phyloP scores from a whole-genome alignment of 2,329 filamentous ascomycete genomes.

The Cytospora schulzeri region DNA sequence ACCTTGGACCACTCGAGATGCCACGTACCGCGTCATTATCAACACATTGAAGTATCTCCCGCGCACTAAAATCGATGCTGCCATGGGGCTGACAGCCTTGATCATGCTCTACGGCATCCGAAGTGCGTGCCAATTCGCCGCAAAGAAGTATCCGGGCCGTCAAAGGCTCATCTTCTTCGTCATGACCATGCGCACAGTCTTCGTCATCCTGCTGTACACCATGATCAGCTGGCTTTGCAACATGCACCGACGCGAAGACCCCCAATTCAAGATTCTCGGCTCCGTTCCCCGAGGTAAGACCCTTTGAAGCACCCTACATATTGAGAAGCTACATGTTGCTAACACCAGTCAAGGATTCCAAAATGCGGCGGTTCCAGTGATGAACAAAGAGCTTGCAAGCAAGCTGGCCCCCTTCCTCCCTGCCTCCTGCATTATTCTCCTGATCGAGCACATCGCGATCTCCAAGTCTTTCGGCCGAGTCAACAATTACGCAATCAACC shows the following conservation, averaged over 20 bases:
- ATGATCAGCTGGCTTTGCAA: conserved; percentile 88
- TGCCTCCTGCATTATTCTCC: conserved; percentile 85
- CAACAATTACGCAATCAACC: conserved; percentile 95
- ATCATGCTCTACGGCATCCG: conserved; percentile 77
- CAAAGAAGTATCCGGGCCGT: conserved; percentile 68
- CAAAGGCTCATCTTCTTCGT: conserved; percentile 84
- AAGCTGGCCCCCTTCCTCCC: conserved; percentile 75
- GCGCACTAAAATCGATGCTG: conserved; percentile 72
- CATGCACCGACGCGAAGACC: conserved; percentile 62
- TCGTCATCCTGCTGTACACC: conserved; percentile 90
- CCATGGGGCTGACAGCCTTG: conserved; percentile 84
- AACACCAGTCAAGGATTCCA: conserved; percentile 65
- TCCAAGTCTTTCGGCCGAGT: conserved; percentile 94
- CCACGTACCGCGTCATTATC: conserved; percentile 83
- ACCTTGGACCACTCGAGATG: conserved; percentile 63
- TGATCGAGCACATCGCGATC: conserved; percentile 97
- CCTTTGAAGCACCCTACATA: not conserved
- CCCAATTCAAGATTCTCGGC: conserved; percentile 74
- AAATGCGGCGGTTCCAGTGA: conserved; percentile 70
- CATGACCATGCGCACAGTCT: conserved; percentile 86
- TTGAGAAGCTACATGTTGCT: conserved; percentile 8
- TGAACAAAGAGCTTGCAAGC: conserved; percentile 68
- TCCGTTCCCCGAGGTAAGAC: conserved; percentile 71
- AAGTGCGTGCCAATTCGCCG: conserved; percentile 62
- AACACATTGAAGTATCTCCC: conserved; percentile 76